Percentiles rank a stretch among this genome's conserved stretches.
Conservation (phyloP, 371 early-diverging fungal genomes). For the Blakeslea trispora region DNA sequence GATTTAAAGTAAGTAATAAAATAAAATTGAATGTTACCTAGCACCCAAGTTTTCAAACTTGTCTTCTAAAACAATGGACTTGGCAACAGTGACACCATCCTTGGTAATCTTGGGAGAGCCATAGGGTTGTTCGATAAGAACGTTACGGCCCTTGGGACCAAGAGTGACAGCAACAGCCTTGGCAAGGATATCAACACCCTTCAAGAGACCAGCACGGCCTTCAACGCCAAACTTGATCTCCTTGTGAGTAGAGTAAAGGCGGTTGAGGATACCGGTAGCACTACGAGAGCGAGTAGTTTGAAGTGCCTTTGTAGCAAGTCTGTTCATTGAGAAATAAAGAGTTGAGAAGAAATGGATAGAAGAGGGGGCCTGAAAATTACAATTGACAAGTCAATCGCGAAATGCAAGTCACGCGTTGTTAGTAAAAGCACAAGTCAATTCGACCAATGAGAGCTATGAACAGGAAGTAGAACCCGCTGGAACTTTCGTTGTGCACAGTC, state of each 20-base stretch:
- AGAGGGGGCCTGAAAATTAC: slow-evolving; percentile 26
- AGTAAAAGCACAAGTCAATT: background rate
- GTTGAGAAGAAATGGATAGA: background rate
- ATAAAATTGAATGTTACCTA: slow-evolving; percentile 50
- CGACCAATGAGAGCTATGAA: slow-evolving; percentile 8
- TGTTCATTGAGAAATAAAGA: slow-evolving; percentile 31
- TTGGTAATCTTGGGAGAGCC: slow-evolving; percentile 99
- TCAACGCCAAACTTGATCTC: slow-evolving; percentile 95
- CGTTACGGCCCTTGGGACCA: slow-evolving; percentile 98
- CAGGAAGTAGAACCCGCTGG: slow-evolving; percentile 6
- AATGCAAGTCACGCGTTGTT: background rate
- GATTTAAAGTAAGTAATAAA: too few species aligned
- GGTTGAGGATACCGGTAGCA: slow-evolving; percentile 50
- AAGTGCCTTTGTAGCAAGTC: slow-evolving; percentile 45
- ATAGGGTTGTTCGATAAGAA: slow-evolving; percentile 96
- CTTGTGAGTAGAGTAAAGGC: slow-evolving; percentile 90
- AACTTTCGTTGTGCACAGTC: slow-evolving; percentile 4
- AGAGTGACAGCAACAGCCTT: slow-evolving; percentile 97
- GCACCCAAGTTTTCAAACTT: slow-evolving; percentile 98
- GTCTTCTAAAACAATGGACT: slow-evolving; percentile 92
- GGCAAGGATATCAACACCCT: slow-evolving; percentile 95
- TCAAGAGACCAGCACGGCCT: slow-evolving; percentile 88
- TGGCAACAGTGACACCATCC: slow-evolving; percentile 99
- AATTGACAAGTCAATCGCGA: background rate
- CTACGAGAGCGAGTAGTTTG: slow-evolving; percentile 33